Base-by-base conservation (phyloP, 2,329 filamentous ascomycete genomes). In the Elsinoe australis region DNA sequence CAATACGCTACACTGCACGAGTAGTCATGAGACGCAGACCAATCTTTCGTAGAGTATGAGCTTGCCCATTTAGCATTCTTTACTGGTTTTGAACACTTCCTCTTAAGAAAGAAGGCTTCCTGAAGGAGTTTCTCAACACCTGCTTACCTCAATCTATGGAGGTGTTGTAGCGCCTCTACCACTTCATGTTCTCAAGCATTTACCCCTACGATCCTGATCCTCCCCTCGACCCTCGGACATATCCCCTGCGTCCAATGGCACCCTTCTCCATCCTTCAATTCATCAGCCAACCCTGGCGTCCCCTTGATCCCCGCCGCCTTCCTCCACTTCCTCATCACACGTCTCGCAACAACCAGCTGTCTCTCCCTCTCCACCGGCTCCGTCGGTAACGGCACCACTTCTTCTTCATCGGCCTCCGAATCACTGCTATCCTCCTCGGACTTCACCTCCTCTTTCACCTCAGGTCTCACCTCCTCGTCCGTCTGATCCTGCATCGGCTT, bases 191-290 rank as follows among this genome's bases (percentile, higher is more conserved):
- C n/a, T n/a, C n/a, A 48, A 29, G 45, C 45, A 39, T 38, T 48
- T 22, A 48, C 45, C 14, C 54, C 54, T 10, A 59, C 33, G 22
- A 62, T 61, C 44, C 51, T 55, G 50, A 94, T 94, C 39, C 87
- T 76, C 1, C 86, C 87, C 61, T 94, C 87, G 6, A 90, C 52
- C 49, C 76, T 75, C 1, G 88, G 88, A 49, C 82, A 79, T 62
- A 94, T 89, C 1, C 85, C 83, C 53, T 77, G 79, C 6, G 86
- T 90, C 87, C 87, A 94, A 54, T 82, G 75, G 2, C 76, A 73
- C 29, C 68, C 68, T 24, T 83, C 79, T 44, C 80, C 75, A 52
- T 80, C 79, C 0, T 69, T 74, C 44, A 79, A 71, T 50, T 74
- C 71, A 51, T 85, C 73, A 12, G 75, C 72, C 48, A 69, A 62